phyloP scores from a whole-genome alignment of 768 basidiomycete genomes.

The Boletus sp. region DNA sequence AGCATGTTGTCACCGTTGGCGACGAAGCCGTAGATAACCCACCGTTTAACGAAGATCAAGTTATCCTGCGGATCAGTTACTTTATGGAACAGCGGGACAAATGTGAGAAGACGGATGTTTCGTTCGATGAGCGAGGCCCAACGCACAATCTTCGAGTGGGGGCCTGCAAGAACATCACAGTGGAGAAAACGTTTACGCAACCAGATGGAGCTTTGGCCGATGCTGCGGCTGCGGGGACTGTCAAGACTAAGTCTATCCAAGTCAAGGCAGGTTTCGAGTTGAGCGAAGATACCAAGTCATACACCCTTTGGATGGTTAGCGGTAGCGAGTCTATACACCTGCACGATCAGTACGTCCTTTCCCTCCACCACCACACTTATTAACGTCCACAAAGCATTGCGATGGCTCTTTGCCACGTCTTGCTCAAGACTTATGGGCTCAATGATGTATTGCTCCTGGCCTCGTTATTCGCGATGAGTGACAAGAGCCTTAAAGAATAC shows the following conservation, averaged over 20 bases:
- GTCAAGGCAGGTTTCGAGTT: slow-evolving; percentile 6
- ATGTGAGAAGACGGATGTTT: background rate
- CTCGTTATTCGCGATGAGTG: slow-evolving; percentile 3
- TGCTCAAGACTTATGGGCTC: slow-evolving; percentile 12
- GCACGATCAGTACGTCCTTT: slow-evolving; percentile 7
- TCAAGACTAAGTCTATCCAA: background rate
- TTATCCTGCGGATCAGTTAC: slow-evolving; percentile 5
- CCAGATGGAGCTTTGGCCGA: slow-evolving; percentile 1
- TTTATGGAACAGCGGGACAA: slow-evolving; percentile 14
- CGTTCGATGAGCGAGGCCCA: background rate
- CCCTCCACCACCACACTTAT: background rate
- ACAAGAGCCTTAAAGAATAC: background rate
- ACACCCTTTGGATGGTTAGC: slow-evolving; percentile 11
- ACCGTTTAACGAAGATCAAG: background rate
- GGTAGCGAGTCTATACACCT: background rate
- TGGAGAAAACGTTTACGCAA: slow-evolving; percentile 11
- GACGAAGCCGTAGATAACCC: background rate
- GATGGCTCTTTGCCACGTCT: slow-evolving; percentile 7
- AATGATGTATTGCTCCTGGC: slow-evolving; percentile 13
- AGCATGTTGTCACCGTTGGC: background rate
- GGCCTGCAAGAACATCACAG: background rate
- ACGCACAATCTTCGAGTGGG: background rate
- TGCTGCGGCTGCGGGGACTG: background rate
- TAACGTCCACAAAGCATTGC: slow-evolving; percentile 4
- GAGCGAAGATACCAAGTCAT: background rate